Evolutionary conservation across 2,329 filamentous ascomycete species (phyloP), one percentile per base, ranked within the genome.

Genomic region (Colletotrichum liriopes): DNA sequence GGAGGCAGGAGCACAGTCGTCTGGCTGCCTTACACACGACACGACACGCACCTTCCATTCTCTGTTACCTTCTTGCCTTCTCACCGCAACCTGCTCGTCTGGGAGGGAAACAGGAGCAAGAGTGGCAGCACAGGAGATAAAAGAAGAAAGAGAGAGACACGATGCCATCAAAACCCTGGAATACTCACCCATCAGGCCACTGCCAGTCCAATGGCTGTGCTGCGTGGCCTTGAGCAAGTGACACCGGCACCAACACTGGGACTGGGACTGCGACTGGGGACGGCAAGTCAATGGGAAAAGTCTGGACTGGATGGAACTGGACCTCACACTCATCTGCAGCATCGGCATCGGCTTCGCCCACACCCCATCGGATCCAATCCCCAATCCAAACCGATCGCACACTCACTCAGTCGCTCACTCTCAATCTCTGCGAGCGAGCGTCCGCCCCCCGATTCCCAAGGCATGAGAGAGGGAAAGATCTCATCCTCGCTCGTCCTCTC

Each of bases 311-410:
- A 41, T 61, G 43, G 20, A 26, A 37, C 43, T 47, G 59, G 11
- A 47, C 29, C 39, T 29, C n/a, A 43, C 29, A 47, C 59, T 49
- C 58, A 35, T 35, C 41, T 47, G 58, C 41, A 61, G 18, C 49
- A 52, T 61, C 58, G 59, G 59, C 59, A 61, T 61, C 59, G 59
- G 29, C 20, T 18, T 61, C 59, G 32, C 43, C 59, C 59, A 61
- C 59, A n/a, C 43, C 52, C 52, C 51, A 54, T 54, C 51, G 29
- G 51, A 61, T 61, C 58, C 29, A 23, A 60, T 47, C 58, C 43
- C 29, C 43, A 39, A 61, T 45, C 41, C 41, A 47, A 20, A 9
- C 3, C 58, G 32, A 45, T 61, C 58, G 8, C 58, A 60, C 41
- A 16, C 58, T 35, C 58, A 26, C 39, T 4, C 55, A 43, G 16